Evolutionary conservation across 2,329 filamentous ascomycete species (phyloP).

Genomic region (Alternaria metachromatica): DNA sequence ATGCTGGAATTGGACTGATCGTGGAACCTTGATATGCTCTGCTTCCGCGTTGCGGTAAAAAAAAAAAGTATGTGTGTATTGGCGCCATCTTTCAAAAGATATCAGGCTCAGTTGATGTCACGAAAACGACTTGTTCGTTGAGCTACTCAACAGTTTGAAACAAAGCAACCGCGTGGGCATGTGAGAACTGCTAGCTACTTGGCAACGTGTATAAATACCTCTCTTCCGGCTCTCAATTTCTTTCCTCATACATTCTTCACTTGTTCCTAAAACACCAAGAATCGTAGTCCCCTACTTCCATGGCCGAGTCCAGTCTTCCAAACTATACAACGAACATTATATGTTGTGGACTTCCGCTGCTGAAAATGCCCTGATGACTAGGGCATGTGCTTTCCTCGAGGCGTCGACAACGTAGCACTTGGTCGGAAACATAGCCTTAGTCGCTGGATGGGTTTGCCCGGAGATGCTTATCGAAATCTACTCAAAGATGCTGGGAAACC

Average conservation of each 20-base stretch:
- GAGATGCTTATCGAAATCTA: background rate
- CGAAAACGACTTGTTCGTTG: background rate
- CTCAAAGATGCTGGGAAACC: background rate
- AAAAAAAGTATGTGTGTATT: background rate
- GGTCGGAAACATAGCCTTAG: accelerated
- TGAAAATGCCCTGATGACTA: accelerated
- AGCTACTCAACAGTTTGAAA: background rate
- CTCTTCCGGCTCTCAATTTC: background rate
- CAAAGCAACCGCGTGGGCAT: accelerated
- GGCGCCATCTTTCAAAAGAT: background rate
- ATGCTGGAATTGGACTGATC: background rate
- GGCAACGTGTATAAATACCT: background rate
- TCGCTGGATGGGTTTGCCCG: background rate
- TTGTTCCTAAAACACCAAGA: background rate
- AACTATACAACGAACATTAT: accelerated
- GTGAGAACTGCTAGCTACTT: background rate
- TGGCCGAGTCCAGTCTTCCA: background rate
- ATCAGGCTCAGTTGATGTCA: accelerated
- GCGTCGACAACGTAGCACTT: too few species aligned
- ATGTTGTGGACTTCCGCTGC: background rate
- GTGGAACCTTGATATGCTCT: background rate
- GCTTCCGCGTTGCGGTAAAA: background rate
- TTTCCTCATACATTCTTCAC: background rate
- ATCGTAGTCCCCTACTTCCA: too few species aligned
- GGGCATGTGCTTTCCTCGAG: too few species aligned